Percentiles rank a stretch among this genome's conserved stretches.
phyloP scores from a whole-genome alignment of 176 grass and related monocot species.

The Bolboschoenus planiculmis region DNA sequence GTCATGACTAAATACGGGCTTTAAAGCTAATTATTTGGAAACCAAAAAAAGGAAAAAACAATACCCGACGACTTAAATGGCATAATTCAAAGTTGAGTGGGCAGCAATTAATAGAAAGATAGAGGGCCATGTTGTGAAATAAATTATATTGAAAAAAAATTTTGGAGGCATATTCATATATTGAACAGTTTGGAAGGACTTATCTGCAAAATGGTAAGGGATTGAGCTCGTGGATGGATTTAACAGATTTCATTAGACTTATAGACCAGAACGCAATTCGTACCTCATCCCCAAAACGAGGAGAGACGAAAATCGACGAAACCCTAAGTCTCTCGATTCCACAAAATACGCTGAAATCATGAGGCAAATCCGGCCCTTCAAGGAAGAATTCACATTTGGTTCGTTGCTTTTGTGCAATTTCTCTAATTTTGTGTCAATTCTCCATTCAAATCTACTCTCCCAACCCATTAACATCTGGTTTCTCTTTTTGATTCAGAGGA shows the following conservation, averaged over 20 bases:
- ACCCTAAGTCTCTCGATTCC: not conserved
- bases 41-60: too few relatives aligned
- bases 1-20: too few relatives aligned
- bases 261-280: not conserved
- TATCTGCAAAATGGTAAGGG: too few relatives aligned
- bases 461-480: not conserved
- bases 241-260: not conserved
- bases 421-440: not conserved
- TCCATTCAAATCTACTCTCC: not conserved
- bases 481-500: slow-evolving; percentile 42
- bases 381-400: slow-evolving; percentile 60
- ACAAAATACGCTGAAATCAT: not conserved
- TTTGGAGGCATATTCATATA: not conserved
- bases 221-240: too few relatives aligned
- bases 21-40: too few relatives aligned
- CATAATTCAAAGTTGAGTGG: too few relatives aligned
- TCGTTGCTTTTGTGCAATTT: not conserved
- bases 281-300: not conserved
- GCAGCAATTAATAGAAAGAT: too few relatives aligned
- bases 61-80: too few relatives aligned
- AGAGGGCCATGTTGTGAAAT: too few relatives aligned
- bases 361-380: slow-evolving; percentile 32
- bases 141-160: not conserved
- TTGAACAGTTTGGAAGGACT: not conserved
- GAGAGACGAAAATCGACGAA: not conserved